phyloP scores from a whole-genome alignment of 23 red algal species.

The Chondrus crispus region DNA sequence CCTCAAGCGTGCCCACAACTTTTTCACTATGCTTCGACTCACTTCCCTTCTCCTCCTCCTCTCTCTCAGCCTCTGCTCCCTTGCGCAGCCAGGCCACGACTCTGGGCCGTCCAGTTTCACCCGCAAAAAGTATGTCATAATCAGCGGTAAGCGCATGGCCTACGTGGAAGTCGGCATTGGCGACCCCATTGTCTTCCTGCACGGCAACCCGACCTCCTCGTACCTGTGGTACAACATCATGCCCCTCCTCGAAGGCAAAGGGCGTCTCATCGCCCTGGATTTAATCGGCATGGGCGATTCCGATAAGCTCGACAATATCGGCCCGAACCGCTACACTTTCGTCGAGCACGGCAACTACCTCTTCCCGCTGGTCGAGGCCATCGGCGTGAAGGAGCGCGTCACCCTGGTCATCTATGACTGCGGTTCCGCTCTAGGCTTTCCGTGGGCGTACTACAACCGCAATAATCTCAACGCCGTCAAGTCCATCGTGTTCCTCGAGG shows the following conservation, averaged over 20 bases:
- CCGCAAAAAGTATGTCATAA: not conserved
- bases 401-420: constrained; percentile 15
- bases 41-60: not conserved
- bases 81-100: not conserved
- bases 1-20: too few species aligned
- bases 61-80: not conserved
- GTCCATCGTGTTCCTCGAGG: constrained; percentile 7
- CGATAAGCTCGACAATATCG: not conserved
- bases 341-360: not conserved
- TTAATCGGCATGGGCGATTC: constrained; percentile 9
- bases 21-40: too few species aligned
- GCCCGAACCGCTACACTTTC: not conserved
- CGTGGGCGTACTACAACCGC: constrained; percentile 10
- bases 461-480: not conserved
- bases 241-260: not conserved
- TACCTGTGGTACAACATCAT: not conserved
- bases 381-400: not conserved
- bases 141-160: not conserved
- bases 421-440: not conserved
- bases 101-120: not conserved
- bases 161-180: constrained; percentile 2
- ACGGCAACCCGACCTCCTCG: constrained; percentile 12
- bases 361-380: not conserved
- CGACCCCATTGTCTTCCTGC: constrained; percentile 16
- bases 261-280: not conserved